Conservation (phyloP, 2,329 filamentous ascomycete genomes). For the Trichoderma citrinoviride region DNA sequence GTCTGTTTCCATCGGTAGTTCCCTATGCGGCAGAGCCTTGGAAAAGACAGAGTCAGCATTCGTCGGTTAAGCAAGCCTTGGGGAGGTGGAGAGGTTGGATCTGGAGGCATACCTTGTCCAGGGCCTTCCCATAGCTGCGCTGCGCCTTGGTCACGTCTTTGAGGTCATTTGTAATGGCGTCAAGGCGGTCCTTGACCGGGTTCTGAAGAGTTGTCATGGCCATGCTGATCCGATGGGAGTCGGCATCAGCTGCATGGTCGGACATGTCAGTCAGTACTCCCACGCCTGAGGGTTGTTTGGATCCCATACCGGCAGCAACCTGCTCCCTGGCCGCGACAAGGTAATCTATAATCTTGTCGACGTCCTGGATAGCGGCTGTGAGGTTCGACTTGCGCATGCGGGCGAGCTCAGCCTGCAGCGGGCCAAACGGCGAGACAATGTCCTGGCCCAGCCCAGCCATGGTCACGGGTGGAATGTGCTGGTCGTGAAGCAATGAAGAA, state of each 20-base stretch:
- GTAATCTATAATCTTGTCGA: conserved; percentile 78
- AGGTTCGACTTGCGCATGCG: conserved; percentile 68
- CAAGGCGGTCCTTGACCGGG: conserved; percentile 76
- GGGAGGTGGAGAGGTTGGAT: not conserved
- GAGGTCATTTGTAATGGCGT: conserved; percentile 74
- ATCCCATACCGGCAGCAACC: conserved; percentile 63
- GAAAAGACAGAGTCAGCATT: not conserved
- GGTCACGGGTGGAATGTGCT: conserved; percentile 16
- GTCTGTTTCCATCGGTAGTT: conserved; percentile 76
- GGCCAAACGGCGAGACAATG: conserved; percentile 46
- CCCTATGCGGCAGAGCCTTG: conserved; percentile 46
- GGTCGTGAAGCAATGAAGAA: not conserved
- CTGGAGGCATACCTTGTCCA: conserved; percentile 65
- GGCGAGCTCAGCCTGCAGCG: conserved; percentile 70
- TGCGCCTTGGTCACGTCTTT: conserved; percentile 81
- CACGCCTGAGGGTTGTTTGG: not conserved
- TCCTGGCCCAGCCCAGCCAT: conserved; percentile 39
- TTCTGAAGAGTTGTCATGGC: conserved; percentile 83
- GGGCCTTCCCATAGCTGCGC: conserved; percentile 77
- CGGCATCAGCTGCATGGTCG: conserved; percentile 30
- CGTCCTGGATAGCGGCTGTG: conserved; percentile 69
- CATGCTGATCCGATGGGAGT: conserved; percentile 61
- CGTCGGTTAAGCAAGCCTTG: not conserved
- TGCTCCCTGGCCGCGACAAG: conserved; percentile 70
- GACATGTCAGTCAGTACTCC: conserved; percentile 22